phyloP scores from a whole-genome alignment of 78 protist species.

The Neovahlkampfia damariscottae region DNA sequence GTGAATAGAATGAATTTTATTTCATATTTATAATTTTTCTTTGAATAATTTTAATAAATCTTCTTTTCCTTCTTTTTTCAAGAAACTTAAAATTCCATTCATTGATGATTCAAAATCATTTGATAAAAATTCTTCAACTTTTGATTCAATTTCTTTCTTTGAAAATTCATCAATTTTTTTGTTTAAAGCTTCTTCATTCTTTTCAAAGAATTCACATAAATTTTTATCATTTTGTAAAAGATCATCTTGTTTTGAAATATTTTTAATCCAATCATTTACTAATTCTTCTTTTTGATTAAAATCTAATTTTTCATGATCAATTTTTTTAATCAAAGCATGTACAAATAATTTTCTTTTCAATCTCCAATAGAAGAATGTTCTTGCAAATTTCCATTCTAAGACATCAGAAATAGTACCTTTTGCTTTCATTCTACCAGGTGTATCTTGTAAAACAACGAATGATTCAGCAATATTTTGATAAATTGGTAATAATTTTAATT shows the following conservation, averaged over 20 bases:
- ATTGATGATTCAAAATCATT: no score
- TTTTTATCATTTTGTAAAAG: no score
- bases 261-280: no score
- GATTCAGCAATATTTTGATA: slow-evolving; percentile 73
- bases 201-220: no score
- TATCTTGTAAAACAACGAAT: slow-evolving; percentile 92
- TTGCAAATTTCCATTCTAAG: slow-evolving; percentile 64
- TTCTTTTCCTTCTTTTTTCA: no score
- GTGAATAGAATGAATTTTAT: neutral
- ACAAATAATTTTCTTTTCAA: slow-evolving; percentile 39
- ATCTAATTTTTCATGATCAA: slow-evolving; percentile 51
- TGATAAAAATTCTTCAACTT: no score
- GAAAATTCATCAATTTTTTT: no score
- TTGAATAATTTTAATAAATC: neutral
- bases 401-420: slow-evolving; percentile 62
- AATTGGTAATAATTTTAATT: slow-evolving; percentile 52
- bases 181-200: no score
- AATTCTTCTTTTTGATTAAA: neutral
- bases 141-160: no score
- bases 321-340: no score
- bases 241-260: no score
- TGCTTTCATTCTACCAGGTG: slow-evolving; percentile 87
- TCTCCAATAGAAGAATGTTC: slow-evolving; percentile 62
- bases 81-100: no score
- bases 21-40: neutral